phyloP scores from a whole-genome alignment of 1,284 basidiomycete genomes.

The Vanrija humicola region DNA sequence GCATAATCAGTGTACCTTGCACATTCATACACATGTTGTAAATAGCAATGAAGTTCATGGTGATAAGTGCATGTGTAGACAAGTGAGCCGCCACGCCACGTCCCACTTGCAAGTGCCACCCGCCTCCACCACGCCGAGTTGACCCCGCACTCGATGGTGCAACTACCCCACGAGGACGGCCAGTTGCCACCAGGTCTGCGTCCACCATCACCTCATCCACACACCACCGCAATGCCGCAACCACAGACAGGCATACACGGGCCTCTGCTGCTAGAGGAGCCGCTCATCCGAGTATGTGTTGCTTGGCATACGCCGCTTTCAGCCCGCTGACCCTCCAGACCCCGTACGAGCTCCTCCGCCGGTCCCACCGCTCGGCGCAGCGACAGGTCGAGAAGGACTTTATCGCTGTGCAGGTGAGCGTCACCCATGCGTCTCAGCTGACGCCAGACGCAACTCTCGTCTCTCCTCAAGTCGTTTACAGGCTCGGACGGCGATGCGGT shows the following conservation, averaged over 20 bases:
- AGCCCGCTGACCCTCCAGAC: constrained; percentile 31
- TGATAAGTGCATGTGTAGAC: too few relatives aligned
- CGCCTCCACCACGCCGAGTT: too few relatives aligned
- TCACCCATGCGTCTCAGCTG: background rate
- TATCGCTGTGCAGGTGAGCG: constrained; percentile 11
- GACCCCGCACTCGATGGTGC: too few relatives aligned
- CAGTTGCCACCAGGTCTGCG: too few relatives aligned
- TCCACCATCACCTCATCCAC: too few relatives aligned
- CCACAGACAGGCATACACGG: constrained; percentile 20
- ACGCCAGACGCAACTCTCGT: constrained; percentile 16
- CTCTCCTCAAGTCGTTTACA: constrained; percentile 22
- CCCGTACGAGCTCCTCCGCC: constrained; percentile 48
- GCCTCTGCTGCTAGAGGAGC: constrained; percentile 40
- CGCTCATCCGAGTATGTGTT: constrained; percentile 37
- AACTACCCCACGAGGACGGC: too few relatives aligned
- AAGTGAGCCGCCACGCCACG: too few relatives aligned
- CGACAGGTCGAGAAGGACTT: constrained; percentile 51
- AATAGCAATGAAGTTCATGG: too few relatives aligned
- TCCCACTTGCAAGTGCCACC: too few relatives aligned
- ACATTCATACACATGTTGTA: too few relatives aligned
- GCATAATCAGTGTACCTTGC: too few relatives aligned
- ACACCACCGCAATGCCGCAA: constrained; percentile 9
- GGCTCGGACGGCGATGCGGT: constrained; percentile 16
- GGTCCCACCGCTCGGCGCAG: constrained; percentile 47
- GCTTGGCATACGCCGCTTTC: too few relatives aligned